A percentile compares a stretch with the other conserved stretches of the same genome.
Evolutionary conservation across 768 basidiomycete genomes (phyloP).

Genomic region (Leucosporidium yakuticum): DNA sequence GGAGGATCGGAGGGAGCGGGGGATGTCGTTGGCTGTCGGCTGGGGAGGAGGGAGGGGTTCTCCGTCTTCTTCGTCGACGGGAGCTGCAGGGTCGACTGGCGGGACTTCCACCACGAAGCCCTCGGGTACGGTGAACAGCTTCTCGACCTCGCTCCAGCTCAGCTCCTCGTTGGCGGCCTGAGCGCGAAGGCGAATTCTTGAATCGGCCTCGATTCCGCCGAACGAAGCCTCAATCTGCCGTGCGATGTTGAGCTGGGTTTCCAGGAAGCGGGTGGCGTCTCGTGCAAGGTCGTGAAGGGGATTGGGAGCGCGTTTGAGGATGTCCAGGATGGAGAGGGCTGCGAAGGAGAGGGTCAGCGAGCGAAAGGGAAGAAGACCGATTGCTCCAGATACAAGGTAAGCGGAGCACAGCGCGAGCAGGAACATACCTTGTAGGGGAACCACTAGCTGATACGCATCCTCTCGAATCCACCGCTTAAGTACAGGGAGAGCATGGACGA

Average conservation of each 20-base stretch:
- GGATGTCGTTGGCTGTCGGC: conserved; percentile 27
- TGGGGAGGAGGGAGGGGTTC: background rate
- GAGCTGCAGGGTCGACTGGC: background rate
- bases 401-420: background rate
- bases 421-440: conserved; percentile 24
- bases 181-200: conserved; percentile 14
- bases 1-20: conserved; percentile 8
- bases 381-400: no score
- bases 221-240: conserved; percentile 11
- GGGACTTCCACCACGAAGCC: conserved; percentile 9
- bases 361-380: background rate
- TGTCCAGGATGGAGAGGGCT: conserved; percentile 31
- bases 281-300: conserved; percentile 22
- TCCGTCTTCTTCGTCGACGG: conserved; percentile 1
- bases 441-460: conserved; percentile 18
- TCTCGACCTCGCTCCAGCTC: conserved; percentile 19
- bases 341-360: background rate
- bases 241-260: conserved; percentile 26
- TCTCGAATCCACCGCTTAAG: conserved; percentile 30
- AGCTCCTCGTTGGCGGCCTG: conserved; percentile 21
- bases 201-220: background rate
- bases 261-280: conserved; percentile 31
- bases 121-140: conserved; percentile 7
- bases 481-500: conserved; percentile 33
- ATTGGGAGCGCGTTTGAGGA: conserved; percentile 23